Evolutionary conservation across 208 protist species (phyloP).

Genomic region (Acanthamoeba sp.): DNA sequence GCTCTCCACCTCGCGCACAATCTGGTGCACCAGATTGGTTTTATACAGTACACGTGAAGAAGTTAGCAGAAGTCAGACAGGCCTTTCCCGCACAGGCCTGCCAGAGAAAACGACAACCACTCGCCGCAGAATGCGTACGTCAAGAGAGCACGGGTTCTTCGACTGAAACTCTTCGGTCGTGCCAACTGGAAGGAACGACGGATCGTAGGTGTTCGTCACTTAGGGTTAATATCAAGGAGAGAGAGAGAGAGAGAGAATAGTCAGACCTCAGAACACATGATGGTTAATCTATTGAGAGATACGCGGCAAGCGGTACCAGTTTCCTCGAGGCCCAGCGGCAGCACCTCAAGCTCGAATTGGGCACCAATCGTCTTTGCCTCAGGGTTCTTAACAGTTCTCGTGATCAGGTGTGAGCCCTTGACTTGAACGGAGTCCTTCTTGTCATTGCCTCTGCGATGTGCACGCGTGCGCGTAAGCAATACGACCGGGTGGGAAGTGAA

Average conservation of each 20-base stretch:
- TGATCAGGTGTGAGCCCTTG: background rate
- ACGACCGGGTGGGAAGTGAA: background rate
- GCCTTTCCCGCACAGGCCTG: no score
- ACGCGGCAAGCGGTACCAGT: background rate
- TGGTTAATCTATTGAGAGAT: background rate
- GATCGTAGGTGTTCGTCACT: background rate
- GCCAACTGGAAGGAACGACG: background rate
- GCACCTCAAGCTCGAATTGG: background rate
- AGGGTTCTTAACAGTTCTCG: background rate
- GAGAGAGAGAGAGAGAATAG: background rate
- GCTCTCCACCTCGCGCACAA: conserved; percentile 17
- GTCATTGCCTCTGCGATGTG: background rate
- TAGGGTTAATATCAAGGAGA: background rate
- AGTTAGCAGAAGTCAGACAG: no score
- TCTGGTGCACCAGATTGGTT: background rate
- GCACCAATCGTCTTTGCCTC: background rate
- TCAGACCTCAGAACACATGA: background rate
- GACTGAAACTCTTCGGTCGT: background rate
- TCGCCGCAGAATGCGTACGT: background rate
- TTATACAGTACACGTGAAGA: background rate
- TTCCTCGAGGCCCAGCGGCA: background rate
- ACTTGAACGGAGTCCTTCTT: background rate
- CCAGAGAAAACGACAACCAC: background rate
- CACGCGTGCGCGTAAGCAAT: background rate
- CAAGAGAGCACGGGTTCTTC: background rate